Percentiles rank a stretch among this genome's conserved stretches.
Evolutionary conservation across 208 protist species (phyloP).

Genomic region (Leishmania mexicana): DNA sequence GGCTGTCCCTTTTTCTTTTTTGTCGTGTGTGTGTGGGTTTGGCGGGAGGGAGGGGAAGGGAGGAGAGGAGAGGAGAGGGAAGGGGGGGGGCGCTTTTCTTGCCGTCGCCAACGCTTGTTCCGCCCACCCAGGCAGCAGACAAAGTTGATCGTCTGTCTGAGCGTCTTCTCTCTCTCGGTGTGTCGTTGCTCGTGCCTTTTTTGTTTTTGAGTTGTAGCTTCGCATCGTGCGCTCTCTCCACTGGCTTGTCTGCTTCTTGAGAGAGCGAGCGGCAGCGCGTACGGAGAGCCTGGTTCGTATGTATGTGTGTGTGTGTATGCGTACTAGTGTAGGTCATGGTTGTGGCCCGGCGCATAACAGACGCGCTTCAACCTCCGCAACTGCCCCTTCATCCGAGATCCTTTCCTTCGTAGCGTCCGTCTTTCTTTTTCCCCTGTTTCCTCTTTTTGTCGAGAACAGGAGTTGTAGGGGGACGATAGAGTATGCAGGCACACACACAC

Average conservation of each 20-base stretch:
- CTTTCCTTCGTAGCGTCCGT: neutral
- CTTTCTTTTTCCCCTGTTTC: neutral
- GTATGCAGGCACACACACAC: neutral
- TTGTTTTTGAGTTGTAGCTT: too few relatives aligned
- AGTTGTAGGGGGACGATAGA: neutral
- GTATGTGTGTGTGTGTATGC: neutral
- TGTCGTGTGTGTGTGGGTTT: too few relatives aligned
- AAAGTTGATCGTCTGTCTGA: neutral
- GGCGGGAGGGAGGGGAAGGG: too few relatives aligned
- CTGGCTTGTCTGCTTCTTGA: neutral
- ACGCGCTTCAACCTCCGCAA: neutral
- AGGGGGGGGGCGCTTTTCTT: neutral
- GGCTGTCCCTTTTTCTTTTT: neutral
- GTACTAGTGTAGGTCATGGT: neutral
- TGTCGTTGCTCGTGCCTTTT: too few relatives aligned
- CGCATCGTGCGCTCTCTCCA: neutral
- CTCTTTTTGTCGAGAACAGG: neutral
- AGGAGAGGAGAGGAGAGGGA: too few relatives aligned
- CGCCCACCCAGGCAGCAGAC: neutral
- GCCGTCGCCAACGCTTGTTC: neutral
- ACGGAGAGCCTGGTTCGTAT: neutral
- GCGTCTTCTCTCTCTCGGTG: neutral
- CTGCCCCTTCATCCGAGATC: neutral
- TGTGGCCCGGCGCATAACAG: too few relatives aligned
- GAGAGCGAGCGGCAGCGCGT: neutral